Evolutionary conservation across 257 asterid species (phyloP).

Genomic region (Nicotiana paniculata): DNA sequence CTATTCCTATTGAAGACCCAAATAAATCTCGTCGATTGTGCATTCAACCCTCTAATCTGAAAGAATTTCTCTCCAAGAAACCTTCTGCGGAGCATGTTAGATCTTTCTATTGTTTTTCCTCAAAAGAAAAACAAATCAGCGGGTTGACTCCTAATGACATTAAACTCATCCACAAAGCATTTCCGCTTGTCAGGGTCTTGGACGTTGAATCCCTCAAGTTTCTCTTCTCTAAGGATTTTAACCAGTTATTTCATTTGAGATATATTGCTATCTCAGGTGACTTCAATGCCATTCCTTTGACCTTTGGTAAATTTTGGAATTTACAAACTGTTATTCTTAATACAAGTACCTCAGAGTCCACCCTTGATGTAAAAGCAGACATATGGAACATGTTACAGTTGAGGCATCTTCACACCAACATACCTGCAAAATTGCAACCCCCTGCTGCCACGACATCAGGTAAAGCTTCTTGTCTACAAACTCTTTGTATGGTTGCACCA

Average conservation of each 20-base stretch:
- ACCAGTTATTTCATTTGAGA: not conserved
- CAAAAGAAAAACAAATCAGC: not conserved
- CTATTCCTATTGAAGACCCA: not conserved
- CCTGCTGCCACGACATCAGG: constrained; percentile 13
- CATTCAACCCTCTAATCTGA: not conserved
- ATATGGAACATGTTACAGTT: constrained; percentile 7
- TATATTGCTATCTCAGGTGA: constrained; percentile 2
- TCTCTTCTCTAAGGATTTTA: not conserved
- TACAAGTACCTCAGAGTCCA: not conserved
- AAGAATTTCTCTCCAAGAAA: not conserved
- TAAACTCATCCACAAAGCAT: not conserved
- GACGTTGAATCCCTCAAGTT: not conserved
- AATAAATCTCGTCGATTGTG: not conserved
- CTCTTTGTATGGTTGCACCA: constrained; percentile 49
- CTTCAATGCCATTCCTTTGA: not conserved
- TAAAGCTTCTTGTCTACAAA: constrained; percentile 31
- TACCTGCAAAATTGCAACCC: constrained; percentile 32
- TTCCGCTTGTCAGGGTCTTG: not conserved
- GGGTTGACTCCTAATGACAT: not conserved
- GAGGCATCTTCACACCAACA: constrained; percentile 10
- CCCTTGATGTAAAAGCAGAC: not conserved
- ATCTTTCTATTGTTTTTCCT: constrained; percentile 1
- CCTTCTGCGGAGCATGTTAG: not conserved
- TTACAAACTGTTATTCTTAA: not conserved
- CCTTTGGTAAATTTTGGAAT: not conserved